phyloP scores from a whole-genome alignment of 345 rosid genomes.

The Pugionium cornutum region DNA sequence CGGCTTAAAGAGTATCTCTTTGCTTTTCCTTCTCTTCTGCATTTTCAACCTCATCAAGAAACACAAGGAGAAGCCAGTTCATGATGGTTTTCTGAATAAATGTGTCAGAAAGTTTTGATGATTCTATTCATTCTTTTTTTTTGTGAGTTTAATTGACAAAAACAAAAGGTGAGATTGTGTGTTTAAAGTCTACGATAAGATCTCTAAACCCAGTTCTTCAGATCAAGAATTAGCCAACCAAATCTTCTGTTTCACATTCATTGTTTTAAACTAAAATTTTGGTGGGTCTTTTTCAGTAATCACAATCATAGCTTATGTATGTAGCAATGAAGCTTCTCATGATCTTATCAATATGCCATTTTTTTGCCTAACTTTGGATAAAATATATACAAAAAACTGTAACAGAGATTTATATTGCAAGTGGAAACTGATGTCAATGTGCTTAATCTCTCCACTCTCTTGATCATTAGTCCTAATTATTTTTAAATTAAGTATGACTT shows the following conservation, averaged over 20 bases:
- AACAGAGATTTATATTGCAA: constrained; percentile 20
- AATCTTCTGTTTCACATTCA: constrained; percentile 28
- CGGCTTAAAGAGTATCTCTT: constrained; percentile 67
- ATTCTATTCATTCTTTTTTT: constrained; percentile 28
- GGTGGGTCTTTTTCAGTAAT: constrained; percentile 23
- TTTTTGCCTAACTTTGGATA: constrained; percentile 40
- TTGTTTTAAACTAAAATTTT: constrained; percentile 21
- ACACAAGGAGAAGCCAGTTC: constrained; percentile 31
- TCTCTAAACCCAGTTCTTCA: constrained; percentile 11
- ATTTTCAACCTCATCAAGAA: constrained; percentile 24
- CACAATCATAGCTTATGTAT: constrained; percentile 34
- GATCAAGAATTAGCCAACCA: constrained; percentile 29
- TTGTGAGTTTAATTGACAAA: constrained; percentile 13
- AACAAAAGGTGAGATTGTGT: background rate
- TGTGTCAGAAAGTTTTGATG: constrained; percentile 18
- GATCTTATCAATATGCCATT: constrained; percentile 19
- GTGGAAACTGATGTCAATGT: constrained; percentile 36
- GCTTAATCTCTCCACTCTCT: constrained; percentile 27
- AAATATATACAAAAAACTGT: background rate
- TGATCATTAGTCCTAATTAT: constrained; percentile 24
- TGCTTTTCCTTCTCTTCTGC: constrained; percentile 40
- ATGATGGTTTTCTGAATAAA: constrained; percentile 20
- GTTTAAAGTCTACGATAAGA: constrained; percentile 10
- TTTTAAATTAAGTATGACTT: constrained; percentile 13
- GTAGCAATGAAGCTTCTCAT: constrained; percentile 35